Percentiles rank a stretch among this genome's conserved stretches.
Evolutionary conservation across 176 grass and related monocot species (phyloP).

Genomic region (Typha latifolia): DNA sequence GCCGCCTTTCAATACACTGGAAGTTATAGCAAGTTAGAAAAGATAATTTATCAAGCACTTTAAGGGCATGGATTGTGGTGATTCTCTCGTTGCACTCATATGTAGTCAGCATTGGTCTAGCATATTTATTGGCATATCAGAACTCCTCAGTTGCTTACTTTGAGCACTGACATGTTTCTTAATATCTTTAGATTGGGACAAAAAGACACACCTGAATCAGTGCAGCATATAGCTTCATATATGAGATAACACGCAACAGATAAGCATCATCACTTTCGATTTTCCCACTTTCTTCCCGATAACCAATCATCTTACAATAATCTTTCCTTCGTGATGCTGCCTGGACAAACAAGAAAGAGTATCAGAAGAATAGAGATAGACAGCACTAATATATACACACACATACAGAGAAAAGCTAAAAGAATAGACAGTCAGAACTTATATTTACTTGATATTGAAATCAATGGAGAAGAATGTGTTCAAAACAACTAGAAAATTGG

Average conservation of each 20-base stretch:
- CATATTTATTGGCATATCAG: no score
- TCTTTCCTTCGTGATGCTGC: constrained; percentile 38
- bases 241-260: constrained; percentile 45
- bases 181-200: neutral
- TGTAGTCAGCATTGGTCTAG: no score
- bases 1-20: no score
- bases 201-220: constrained; percentile 73
- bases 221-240: constrained; percentile 79
- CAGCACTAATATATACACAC: no score
- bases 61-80: no score
- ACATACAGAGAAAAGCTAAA: neutral
- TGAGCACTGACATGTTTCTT: neutral
- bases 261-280: constrained; percentile 60
- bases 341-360: constrained; percentile 25
- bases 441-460: no score
- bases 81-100: no score
- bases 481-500: no score
- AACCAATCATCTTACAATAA: constrained; percentile 66
- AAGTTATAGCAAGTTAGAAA: no score
- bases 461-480: no score
- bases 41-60: no score
- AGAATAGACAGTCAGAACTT: no score
- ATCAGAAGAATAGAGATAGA: neutral
- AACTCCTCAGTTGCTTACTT: neutral
- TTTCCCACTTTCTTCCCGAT: constrained; percentile 73